Evolutionary conservation across 208 protist species (phyloP).

Genomic region (Leishmania aethiopica): DNA sequence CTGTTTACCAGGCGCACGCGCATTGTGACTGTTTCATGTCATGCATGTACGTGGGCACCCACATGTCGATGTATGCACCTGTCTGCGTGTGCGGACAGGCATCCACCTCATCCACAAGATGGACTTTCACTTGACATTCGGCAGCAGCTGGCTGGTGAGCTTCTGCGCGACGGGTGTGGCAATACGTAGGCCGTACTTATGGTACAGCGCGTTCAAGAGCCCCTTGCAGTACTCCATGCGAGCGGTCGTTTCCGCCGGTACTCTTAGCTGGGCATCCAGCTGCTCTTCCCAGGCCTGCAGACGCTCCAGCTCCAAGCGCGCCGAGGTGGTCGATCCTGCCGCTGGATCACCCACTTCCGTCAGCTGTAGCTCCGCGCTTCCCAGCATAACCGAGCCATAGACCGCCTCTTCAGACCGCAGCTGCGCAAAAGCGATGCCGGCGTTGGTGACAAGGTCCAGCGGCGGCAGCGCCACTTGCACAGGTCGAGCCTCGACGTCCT

Average conservation of each 20-base stretch:
- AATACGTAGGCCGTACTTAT: constrained; percentile 36
- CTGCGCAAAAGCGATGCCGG: constrained; percentile 18
- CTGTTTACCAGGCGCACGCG: background rate
- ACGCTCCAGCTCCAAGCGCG: constrained; percentile 52
- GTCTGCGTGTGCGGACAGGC: background rate
- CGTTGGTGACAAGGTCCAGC: constrained; percentile 33
- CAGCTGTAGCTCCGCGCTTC: constrained; percentile 38
- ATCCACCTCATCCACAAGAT: background rate
- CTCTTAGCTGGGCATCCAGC: constrained; percentile 17
- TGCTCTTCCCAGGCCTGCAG: constrained; percentile 24
- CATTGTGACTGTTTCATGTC: background rate
- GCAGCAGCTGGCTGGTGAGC: background rate
- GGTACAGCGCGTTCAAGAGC: constrained; percentile 24
- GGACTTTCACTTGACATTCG: background rate
- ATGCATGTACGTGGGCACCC: background rate
- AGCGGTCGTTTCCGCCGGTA: constrained; percentile 1
- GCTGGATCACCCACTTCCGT: constrained; percentile 57
- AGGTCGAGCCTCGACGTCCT: background rate
- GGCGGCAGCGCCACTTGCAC: constrained; percentile 25
- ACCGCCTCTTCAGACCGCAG: constrained; percentile 22
- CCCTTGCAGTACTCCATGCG: constrained; percentile 21
- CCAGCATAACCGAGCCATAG: constrained; percentile 18
- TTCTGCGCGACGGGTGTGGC: constrained; percentile 21
- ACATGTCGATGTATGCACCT: background rate
- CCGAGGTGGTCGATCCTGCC: constrained; percentile 62